Base-by-base conservation (phyloP, 2,329 filamentous ascomycete genomes). In the Hirsutella thompsonii region DNA sequence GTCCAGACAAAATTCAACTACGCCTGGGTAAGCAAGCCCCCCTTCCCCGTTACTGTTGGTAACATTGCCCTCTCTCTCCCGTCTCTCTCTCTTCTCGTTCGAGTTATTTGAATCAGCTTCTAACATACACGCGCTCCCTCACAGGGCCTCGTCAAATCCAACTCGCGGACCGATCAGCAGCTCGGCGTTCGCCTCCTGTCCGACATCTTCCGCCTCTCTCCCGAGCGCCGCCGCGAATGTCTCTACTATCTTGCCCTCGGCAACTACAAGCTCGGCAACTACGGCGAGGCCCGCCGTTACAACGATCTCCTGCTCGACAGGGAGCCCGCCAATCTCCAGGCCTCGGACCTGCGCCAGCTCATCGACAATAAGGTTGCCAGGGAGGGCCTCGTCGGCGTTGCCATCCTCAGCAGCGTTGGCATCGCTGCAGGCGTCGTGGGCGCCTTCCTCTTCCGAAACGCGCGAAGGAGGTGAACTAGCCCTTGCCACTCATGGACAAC, bases 1-100 rank as follows among this genome's bases (percentile, higher is more conserved):
- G 77, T 98, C 33, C 92, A 98, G 64, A 98, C 92, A 46, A 96
- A 96, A 61, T 98, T 98, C 76, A 98, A 98, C 78, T 96, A 90
- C 63, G 90, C 92, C 58, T 98, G 92, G 92, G 88, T 94, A 76
- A 29, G 11, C 30, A 20, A 11, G 34, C 35, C 18, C 35, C 9
- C 3, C 11, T 5, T 20, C 5, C 20, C 13, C 19, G 2, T 30
- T 30, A 19, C 37, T 14, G 13, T 5, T 9, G 6, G 8, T 13
- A 28, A 20, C n/a, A 23, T n/a, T 10, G 29, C 20, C 41, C 36
- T 32, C 38, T 29, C 28, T 38, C 34, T 16, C 32, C 38, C 33
- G 8, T 37, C 26, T 32, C 19, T 20, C 20, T n/a, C n/a, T n/a
- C n/a, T n/a, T n/a, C n/a, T n/a, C n/a, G n/a, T n/a, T n/a, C n/a